A percentile compares a stretch with the other conserved stretches of the same genome.
phyloP scores from a whole-genome alignment of 352 stramenopile species.

The Phytopythium aichiense region DNA sequence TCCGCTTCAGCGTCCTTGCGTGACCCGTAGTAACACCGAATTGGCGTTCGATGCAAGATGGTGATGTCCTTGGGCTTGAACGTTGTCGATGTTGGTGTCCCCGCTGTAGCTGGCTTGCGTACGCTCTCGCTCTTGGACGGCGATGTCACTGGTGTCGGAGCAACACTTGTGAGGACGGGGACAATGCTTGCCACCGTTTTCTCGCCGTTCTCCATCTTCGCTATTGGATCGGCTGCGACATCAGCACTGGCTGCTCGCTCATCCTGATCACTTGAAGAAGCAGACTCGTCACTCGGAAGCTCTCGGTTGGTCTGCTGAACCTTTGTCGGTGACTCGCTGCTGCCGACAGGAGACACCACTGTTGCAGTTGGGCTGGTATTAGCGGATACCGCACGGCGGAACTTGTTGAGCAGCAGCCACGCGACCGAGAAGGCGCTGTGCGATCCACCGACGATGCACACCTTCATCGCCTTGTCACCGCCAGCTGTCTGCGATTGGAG shows the following conservation, averaged over 20 bases:
- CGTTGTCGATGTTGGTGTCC: conserved; percentile 8
- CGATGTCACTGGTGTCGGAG: conserved; percentile 2
- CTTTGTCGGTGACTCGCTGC: not conserved
- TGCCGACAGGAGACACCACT: too few species aligned
- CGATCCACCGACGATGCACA: conserved; percentile 79
- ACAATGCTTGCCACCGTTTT: not conserved
- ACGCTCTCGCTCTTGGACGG: conserved; percentile 8
- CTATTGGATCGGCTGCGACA: not conserved
- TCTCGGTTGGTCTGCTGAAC: not conserved
- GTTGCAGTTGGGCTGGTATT: not conserved
- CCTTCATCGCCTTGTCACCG: conserved; percentile 40
- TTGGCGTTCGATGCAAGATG: conserved; percentile 71
- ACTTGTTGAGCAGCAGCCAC: conserved; percentile 75
- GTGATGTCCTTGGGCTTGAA: conserved; percentile 78
- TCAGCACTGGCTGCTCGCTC: not conserved
- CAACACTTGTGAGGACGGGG: not conserved
- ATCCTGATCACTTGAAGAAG: not conserved
- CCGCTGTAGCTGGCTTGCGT: conserved; percentile 5
- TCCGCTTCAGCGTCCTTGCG: conserved; percentile 79
- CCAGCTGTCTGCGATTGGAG: conserved; percentile 20
- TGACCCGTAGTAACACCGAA: conserved; percentile 76
- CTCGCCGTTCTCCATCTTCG: not conserved
- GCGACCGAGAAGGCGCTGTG: conserved; percentile 85
- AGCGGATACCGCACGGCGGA: conserved; percentile 6
- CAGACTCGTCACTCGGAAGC: too few species aligned